Conservation (phyloP, 305 asterid species). For the Fraxinus xanthoxyloides region DNA sequence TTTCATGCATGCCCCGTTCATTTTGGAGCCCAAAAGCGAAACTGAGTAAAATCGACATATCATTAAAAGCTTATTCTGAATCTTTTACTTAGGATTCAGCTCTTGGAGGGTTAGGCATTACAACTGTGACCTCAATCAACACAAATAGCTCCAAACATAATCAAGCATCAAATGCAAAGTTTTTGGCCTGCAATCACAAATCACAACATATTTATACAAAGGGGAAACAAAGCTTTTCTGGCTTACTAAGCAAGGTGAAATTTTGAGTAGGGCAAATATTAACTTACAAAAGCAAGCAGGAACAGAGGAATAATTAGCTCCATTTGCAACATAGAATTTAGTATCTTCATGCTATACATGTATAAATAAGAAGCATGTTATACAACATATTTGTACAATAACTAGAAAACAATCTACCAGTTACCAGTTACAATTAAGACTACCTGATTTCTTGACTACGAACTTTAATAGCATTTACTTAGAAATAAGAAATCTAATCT, state of each 20-base stretch:
- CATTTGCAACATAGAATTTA: constrained; percentile 5
- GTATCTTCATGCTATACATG: constrained; percentile 29
- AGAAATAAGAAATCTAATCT: constrained; percentile 20
- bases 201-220: not conserved
- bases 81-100: not conserved
- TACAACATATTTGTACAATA: constrained; percentile 27
- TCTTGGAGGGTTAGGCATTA: not conserved
- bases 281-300: not conserved
- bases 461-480: constrained; percentile 20
- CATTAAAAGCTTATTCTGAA: not conserved
- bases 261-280: not conserved
- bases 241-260: not conserved
- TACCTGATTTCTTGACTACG: constrained; percentile 32
- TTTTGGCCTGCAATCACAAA: not conserved
- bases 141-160: not conserved
- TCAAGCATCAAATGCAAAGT: not conserved
- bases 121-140: not conserved
- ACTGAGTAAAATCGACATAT: not conserved
- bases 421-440: constrained; percentile 20
- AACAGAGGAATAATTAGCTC: not conserved
- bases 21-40: not conserved
- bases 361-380: constrained; percentile 26
- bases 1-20: not conserved
- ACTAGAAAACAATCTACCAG: constrained; percentile 23
- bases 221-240: not conserved